Evolutionary conservation across 2,329 filamentous ascomycete genomes (phyloP).

Genomic region (Fusarium sp.): DNA sequence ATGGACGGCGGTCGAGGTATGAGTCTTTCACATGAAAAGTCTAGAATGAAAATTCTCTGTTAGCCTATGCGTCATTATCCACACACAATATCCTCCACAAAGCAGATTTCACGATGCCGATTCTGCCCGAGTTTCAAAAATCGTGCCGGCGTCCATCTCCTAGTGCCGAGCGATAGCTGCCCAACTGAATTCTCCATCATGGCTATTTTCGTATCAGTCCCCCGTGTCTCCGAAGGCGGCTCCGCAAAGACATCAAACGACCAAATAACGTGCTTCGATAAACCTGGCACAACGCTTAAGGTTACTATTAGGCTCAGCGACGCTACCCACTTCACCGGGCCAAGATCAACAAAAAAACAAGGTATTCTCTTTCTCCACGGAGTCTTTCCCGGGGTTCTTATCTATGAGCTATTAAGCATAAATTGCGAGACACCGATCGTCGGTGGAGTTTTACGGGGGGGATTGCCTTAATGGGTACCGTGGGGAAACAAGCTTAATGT

Average conservation of each 20-base stretch:
- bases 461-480: neutral
- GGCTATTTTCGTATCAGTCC: conserved; percentile 17
- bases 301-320: conserved; percentile 10
- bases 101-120: neutral
- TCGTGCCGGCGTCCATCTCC: conserved; percentile 13
- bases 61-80: conserved; percentile 2
- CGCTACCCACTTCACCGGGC: conserved; percentile 13
- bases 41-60: neutral
- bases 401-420: conserved; percentile 38
- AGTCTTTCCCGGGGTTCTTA: conserved; percentile 12
- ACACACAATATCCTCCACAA: neutral
- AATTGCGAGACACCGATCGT: conserved; percentile 12
- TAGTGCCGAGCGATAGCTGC: neutral
- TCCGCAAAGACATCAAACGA: conserved; percentile 11
- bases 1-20: no score
- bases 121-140: neutral
- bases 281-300: neutral
- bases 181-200: neutral
- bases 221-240: conserved; percentile 16
- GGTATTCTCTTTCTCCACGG: conserved; percentile 1
- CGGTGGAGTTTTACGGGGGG: conserved; percentile 19
- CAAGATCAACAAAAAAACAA: conserved; percentile 3
- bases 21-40: neutral
- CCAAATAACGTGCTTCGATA: conserved; percentile 3
- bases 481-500: conserved; percentile 30